Conservation (phyloP, 805 yeast genomes). For the Metschnikowia santaceciliae region DNA sequence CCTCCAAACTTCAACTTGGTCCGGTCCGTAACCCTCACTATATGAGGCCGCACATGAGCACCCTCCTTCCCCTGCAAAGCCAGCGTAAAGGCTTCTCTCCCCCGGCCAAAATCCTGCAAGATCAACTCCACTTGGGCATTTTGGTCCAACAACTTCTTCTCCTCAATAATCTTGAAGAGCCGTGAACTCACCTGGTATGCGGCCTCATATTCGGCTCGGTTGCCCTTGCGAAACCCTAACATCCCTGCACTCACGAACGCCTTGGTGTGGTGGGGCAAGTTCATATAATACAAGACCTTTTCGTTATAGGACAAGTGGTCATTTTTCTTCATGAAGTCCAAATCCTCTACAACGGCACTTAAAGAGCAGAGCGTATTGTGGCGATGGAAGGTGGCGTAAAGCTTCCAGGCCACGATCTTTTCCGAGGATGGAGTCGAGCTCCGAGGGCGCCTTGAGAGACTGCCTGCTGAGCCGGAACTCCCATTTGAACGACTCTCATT, state of each 20-base stretch:
- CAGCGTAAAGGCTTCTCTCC: conserved; percentile 79
- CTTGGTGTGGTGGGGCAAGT: conserved; percentile 72
- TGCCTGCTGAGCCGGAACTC: too few relatives aligned
- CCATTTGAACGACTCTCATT: too few relatives aligned
- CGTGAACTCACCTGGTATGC: conserved; percentile 77
- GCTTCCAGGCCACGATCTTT: conserved; percentile 57
- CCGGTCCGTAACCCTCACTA: conserved; percentile 69
- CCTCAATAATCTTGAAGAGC: conserved; percentile 68
- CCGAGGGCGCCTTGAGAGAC: too few relatives aligned
- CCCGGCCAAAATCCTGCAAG: conserved; percentile 80
- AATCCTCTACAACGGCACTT: conserved; percentile 65
- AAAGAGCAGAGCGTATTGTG: conserved; percentile 82
- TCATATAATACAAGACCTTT: conserved; percentile 70
- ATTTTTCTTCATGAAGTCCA: conserved; percentile 53
- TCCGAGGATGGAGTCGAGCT: conserved; percentile 12
- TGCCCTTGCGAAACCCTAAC: conserved; percentile 84
- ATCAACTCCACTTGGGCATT: conserved; percentile 68
- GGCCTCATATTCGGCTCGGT: conserved; percentile 91
- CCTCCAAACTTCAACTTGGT: conserved; percentile 93
- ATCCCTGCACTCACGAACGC: conserved; percentile 74
- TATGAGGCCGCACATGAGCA: conserved; percentile 54
- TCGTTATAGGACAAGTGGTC: conserved; percentile 57
- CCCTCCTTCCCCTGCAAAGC: conserved; percentile 93
- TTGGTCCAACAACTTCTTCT: conserved; percentile 48
- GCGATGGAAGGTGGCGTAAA: conserved; percentile 72